A percentile compares a stretch with the other conserved stretches of the same genome.
phyloP scores from a whole-genome alignment of 495 filamentous ascomycete genomes.

The Xylaria nigripes region DNA sequence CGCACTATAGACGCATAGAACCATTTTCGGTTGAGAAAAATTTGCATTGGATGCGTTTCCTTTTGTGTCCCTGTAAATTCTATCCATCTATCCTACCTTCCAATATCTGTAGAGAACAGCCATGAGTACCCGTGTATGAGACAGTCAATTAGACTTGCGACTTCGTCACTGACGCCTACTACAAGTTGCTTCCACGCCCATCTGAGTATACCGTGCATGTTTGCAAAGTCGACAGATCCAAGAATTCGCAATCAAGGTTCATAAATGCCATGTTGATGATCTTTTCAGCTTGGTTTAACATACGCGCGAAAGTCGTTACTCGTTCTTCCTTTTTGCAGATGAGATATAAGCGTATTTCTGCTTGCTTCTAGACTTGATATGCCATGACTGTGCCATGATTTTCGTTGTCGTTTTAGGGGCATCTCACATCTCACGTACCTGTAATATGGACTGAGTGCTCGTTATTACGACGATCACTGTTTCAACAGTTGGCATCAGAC shows the following conservation, averaged over 20 bases:
- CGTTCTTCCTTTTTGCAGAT: too few relatives aligned
- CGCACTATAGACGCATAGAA: constrained; percentile 10
- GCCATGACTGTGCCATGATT: too few relatives aligned
- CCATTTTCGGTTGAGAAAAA: neutral
- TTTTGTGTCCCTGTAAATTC: constrained; percentile 8
- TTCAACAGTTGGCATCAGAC: too few relatives aligned
- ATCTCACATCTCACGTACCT: too few relatives aligned
- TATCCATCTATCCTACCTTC: neutral
- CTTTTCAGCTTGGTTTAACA: too few relatives aligned
- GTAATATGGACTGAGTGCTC: too few relatives aligned
- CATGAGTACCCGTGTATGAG: constrained; percentile 5
- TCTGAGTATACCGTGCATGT: neutral
- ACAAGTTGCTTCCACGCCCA: neutral
- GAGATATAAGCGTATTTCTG: too few relatives aligned
- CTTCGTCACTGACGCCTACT: neutral
- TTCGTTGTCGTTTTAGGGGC: too few relatives aligned
- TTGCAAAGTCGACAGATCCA: neutral
- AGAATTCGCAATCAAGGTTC: neutral
- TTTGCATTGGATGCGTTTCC: neutral
- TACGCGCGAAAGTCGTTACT: too few relatives aligned
- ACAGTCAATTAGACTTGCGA: constrained; percentile 7
- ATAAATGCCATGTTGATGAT: neutral
- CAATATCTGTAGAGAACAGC: neutral
- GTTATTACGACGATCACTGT: too few relatives aligned
- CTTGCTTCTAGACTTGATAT: too few relatives aligned